These are phyloP conservation scores for Helicostylum pulchrum DNA, from an alignment of 192 early-diverging fungal genomes.

Conservation along the genomic window DNA sequence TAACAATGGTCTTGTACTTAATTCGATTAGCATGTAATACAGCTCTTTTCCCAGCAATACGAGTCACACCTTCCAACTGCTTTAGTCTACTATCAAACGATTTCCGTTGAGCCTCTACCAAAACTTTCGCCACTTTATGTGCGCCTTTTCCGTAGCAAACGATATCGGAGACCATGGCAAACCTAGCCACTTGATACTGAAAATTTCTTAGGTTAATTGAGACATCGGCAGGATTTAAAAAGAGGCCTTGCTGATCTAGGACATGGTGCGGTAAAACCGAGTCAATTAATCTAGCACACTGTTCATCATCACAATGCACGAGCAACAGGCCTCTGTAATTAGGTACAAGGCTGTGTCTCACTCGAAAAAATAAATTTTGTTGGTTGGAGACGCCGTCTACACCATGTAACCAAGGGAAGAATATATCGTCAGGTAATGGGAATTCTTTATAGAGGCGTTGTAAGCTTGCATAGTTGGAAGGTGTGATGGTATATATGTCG, in stretches of 20 bases:
- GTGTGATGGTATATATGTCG: conserved; percentile 38
- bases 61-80: conserved; percentile 19
- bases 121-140: conserved; percentile 17
- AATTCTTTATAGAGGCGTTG: conserved; percentile 42
- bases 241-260: conserved; percentile 15
- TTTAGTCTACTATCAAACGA: neutral
- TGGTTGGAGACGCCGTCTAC: conserved; percentile 44
- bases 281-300: conserved; percentile 32
- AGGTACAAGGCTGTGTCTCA: conserved; percentile 30
- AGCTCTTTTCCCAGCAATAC: conserved; percentile 14
- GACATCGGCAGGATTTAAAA: conserved; percentile 40
- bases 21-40: conserved; percentile 19
- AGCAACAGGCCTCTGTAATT: conserved; percentile 27
- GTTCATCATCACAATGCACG: conserved; percentile 28
- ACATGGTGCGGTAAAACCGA: conserved; percentile 50
- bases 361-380: conserved; percentile 57
- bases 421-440: conserved; percentile 46
- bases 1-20: conserved; percentile 40
- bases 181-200: conserved; percentile 46
- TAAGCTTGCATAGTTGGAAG: conserved; percentile 37
- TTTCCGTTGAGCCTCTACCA: conserved; percentile 28
- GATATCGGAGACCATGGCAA: conserved; percentile 44
- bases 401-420: conserved; percentile 64
- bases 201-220: conserved; percentile 54
- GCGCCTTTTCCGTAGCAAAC: conserved; percentile 33